A percentile compares a stretch with the other conserved stretches of the same genome.
Evolutionary conservation across 371 early-diverging fungal species (phyloP).

Genomic region (Rhizopus delemar): DNA sequence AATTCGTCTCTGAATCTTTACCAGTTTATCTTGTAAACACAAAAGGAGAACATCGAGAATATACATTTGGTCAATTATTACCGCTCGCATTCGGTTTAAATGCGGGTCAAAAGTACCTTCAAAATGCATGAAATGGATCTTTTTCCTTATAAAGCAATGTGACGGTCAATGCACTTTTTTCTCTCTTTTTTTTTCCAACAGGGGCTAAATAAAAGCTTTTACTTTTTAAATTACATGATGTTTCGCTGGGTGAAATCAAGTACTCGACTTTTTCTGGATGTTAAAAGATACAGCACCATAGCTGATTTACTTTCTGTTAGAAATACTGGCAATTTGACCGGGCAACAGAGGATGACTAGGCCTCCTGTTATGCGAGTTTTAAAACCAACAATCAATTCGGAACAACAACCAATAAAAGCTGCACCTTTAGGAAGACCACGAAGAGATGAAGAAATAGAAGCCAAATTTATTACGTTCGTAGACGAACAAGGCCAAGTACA

Average conservation of each 20-base stretch:
- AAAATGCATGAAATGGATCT: neutral
- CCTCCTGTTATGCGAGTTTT: neutral
- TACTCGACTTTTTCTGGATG: neutral
- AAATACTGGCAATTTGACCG: neutral
- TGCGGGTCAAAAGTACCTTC: constrained; percentile 20
- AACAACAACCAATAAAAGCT: constrained; percentile 7
- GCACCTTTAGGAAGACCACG: constrained; percentile 34
- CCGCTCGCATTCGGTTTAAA: constrained; percentile 70
- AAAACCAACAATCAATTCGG: neutral
- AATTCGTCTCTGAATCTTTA: constrained; percentile 64
- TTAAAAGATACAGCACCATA: neutral
- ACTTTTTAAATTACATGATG: neutral
- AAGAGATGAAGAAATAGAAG: constrained; percentile 61
- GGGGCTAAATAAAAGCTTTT: neutral
- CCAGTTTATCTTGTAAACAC: constrained; percentile 61
- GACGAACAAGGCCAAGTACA: constrained; percentile 47
- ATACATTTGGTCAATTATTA: constrained; percentile 58
- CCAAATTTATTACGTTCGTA: constrained; percentile 52
- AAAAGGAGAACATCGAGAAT: constrained; percentile 49
- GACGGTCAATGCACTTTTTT: neutral
- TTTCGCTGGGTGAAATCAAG: neutral
- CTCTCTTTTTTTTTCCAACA: neutral
- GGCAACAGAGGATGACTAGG: neutral
- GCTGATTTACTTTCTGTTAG: neutral
- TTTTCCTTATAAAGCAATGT: neutral